Evolutionary conservation across 257 asterid genomes (phyloP).

Genomic region (Solanum ossicruentum): DNA sequence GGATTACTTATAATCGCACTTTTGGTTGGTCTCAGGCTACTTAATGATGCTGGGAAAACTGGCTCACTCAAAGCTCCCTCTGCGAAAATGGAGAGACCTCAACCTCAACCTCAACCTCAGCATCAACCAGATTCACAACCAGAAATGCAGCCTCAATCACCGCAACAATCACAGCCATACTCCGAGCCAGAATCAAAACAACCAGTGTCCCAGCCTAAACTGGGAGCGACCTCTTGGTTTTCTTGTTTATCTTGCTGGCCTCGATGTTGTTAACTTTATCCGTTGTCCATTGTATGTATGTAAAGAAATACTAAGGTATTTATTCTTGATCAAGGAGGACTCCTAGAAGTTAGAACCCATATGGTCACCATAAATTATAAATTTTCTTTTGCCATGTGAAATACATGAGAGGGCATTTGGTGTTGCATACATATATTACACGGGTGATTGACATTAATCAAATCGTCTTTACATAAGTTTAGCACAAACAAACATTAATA

Average conservation of each 20-base stretch:
- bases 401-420: neutral
- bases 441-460: neutral
- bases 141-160: neutral
- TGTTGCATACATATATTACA: neutral
- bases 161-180: neutral
- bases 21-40: neutral
- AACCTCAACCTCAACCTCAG: neutral
- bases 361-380: neutral
- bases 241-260: conserved; percentile 3
- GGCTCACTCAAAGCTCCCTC: neutral
- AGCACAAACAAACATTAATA: neutral
- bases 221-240: neutral
- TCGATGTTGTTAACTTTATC: conserved; percentile 1
- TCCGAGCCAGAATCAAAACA: neutral
- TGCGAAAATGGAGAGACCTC: neutral
- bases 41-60: neutral
- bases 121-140: neutral
- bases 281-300: neutral
- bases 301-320: neutral
- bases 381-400: neutral
- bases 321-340: neutral
- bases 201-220: neutral
- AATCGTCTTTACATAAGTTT: neutral
- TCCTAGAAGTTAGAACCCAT: neutral
- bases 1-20: neutral